A percentile compares a stretch with the other conserved stretches of the same genome.
phyloP scores from a whole-genome alignment of 352 stramenopile species.

The Globisporangium heterothallicum region DNA sequence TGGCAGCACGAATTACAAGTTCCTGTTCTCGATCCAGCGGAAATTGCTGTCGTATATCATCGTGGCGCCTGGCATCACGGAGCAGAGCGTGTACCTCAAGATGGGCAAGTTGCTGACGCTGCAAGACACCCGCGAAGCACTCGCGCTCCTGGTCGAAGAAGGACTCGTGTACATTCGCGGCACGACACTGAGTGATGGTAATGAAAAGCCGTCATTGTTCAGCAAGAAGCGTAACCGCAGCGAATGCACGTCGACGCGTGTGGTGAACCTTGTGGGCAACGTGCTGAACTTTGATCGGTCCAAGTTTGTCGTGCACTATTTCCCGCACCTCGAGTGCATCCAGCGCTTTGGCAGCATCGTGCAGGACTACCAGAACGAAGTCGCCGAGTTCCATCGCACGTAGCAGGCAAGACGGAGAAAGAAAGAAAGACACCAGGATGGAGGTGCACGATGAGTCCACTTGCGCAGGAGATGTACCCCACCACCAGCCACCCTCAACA shows the following conservation, averaged over 20 bases:
- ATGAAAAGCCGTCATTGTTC: conserved; percentile 24
- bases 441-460: not conserved
- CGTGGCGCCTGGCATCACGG: conserved; percentile 49
- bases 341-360: conserved; percentile 75
- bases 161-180: conserved; percentile 61
- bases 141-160: conserved; percentile 66
- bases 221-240: conserved; percentile 10
- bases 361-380: conserved; percentile 64
- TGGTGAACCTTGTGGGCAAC: conserved; percentile 35
- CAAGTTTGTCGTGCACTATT: conserved; percentile 57
- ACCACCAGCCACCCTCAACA: too few relatives aligned
- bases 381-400: conserved; percentile 18
- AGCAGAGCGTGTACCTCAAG: conserved; percentile 41
- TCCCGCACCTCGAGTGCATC: conserved; percentile 74
- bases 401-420: not conserved
- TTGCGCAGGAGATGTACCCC: too few relatives aligned
- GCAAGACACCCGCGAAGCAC: conserved; percentile 67
- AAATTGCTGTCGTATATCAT: conserved; percentile 60
- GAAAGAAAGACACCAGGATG: not conserved
- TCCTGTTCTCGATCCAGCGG: conserved; percentile 73
- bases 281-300: conserved; percentile 45
- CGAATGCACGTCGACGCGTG: conserved; percentile 13
- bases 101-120: conserved; percentile 62
- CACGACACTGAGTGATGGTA: conserved; percentile 5
- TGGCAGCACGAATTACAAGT: conserved; percentile 63